These are phyloP conservation scores for barley (Hordeum vulgare) DNA, from an alignment of 176 grass and related monocot genomes.

Conservation along the genomic window DNA sequence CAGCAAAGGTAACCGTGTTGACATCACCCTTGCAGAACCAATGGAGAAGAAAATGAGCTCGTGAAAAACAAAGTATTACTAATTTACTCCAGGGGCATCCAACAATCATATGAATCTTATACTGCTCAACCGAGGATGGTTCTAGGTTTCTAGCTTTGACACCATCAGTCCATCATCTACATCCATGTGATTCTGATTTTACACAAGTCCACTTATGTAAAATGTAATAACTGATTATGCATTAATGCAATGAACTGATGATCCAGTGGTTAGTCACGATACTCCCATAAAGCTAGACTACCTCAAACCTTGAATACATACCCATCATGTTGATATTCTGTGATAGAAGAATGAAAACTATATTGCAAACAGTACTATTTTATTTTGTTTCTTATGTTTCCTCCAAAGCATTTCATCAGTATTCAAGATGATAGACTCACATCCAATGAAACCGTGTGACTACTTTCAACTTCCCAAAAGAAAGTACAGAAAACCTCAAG, in stretches of 20 bases:
- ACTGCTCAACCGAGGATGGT: background rate
- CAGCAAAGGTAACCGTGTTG: slow-evolving; percentile 81
- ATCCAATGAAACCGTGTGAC: background rate
- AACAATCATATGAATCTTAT: background rate
- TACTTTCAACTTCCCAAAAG: background rate
- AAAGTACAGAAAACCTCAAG: background rate
- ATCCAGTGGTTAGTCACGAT: background rate
- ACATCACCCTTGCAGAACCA: slow-evolving; percentile 66
- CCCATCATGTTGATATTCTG: background rate
- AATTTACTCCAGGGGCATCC: background rate
- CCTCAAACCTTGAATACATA: background rate
- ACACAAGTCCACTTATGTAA: background rate
- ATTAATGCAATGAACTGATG: background rate
- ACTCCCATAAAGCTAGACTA: background rate
- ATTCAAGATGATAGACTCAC: background rate
- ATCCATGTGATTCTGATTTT: slow-evolving; percentile 5
- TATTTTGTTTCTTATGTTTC: background rate
- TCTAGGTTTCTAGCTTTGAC: background rate
- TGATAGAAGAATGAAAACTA: background rate
- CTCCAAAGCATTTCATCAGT: background rate
- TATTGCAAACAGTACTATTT: background rate
- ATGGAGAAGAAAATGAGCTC: background rate
- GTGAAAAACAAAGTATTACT: background rate
- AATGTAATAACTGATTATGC: background rate
- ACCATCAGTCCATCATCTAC: slow-evolving; percentile 3